Evolutionary conservation across 495 filamentous ascomycete genomes (phyloP).

Genomic region (Penicillium lividum): DNA sequence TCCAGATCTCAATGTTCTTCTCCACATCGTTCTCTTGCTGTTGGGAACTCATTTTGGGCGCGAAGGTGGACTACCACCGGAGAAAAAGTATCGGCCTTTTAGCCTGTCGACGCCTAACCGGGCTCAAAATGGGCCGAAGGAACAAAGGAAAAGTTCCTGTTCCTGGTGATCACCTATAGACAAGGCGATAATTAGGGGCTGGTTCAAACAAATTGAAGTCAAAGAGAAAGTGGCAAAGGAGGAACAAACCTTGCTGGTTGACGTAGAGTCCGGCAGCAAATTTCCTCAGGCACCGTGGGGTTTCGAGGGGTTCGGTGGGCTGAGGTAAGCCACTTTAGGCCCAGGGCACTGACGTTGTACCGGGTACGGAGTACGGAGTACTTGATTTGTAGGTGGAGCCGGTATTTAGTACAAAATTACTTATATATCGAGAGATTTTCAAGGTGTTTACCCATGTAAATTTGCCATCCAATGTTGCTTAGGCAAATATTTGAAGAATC

Average conservation of each 20-base stretch:
- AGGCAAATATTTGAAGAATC: neutral
- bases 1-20: slow-evolving; percentile 90
- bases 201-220: neutral
- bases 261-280: slow-evolving; percentile 43
- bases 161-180: slow-evolving; percentile 4
- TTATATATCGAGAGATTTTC: no score
- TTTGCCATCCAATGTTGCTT: neutral
- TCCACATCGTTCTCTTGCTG: slow-evolving; percentile 88
- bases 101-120: slow-evolving; percentile 29
- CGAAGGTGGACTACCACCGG: slow-evolving; percentile 36
- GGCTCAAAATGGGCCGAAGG: slow-evolving; percentile 24
- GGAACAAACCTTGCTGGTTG: slow-evolving; percentile 29
- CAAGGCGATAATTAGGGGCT: neutral
- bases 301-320: slow-evolving; percentile 31
- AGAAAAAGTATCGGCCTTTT: slow-evolving; percentile 25
- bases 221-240: slow-evolving; percentile 1
- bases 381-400: neutral
- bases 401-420: neutral
- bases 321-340: slow-evolving; percentile 24
- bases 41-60: slow-evolving; percentile 82
- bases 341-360: slow-evolving; percentile 17
- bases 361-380: neutral
- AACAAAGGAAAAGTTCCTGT: slow-evolving; percentile 20
- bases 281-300: slow-evolving; percentile 47
- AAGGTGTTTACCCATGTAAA: no score